phyloP scores from a whole-genome alignment of 2,329 filamentous ascomycete species.

The Pestalotiopsis sp. region DNA sequence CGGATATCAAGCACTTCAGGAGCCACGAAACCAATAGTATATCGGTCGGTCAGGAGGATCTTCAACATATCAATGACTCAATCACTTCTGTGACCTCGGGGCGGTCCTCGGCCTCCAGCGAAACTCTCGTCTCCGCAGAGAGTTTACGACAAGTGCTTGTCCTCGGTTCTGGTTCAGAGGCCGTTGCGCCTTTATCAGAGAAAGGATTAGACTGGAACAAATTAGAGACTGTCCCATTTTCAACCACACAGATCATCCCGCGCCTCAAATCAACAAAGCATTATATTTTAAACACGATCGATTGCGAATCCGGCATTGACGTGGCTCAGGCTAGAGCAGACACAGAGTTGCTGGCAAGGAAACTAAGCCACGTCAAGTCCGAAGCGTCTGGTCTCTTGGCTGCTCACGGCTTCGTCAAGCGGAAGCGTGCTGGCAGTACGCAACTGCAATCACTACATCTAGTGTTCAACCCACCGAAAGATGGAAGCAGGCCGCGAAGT shows the following conservation, averaged over 20 bases:
- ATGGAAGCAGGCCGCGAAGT: background rate
- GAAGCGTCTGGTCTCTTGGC: background rate
- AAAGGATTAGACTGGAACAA: background rate
- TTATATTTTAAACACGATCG: background rate
- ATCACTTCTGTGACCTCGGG: background rate
- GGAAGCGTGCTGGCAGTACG: background rate
- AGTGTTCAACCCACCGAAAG: background rate
- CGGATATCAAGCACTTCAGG: slow-evolving; percentile 20
- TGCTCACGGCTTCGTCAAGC: background rate
- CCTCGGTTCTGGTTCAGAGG: background rate
- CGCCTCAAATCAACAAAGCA: background rate
- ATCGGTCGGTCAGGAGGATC: background rate
- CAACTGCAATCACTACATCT: background rate
- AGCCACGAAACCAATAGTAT: slow-evolving; percentile 22
- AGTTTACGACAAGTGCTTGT: background rate
- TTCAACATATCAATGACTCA: background rate
- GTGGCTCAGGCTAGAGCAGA: background rate
- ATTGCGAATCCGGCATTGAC: background rate
- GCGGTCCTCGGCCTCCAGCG: background rate
- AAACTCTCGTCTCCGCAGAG: background rate
- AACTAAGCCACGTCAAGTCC: background rate
- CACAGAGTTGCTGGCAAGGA: background rate
- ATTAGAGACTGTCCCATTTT: background rate
- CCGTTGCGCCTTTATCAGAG: no score
- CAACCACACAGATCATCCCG: background rate